Conservation (phyloP, 1,139 yeast species). For the Scheffersomyces segobiensis region DNA sequence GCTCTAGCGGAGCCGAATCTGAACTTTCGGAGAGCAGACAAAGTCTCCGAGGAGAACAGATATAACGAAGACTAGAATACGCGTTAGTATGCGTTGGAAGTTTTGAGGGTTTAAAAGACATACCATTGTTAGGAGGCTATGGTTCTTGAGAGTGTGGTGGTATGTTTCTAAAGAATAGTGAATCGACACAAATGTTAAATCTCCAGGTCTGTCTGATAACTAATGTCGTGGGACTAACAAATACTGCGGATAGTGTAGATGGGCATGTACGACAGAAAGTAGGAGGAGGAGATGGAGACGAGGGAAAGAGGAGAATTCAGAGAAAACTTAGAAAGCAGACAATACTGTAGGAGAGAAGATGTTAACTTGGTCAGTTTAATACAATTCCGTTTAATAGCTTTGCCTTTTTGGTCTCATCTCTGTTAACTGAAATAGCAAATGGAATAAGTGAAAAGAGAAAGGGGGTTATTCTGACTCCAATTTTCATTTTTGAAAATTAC, state of each 20-base stretch:
- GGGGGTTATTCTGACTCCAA: neutral
- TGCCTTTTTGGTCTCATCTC: neutral
- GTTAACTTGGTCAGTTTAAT: neutral
- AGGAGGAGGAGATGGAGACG: neutral
- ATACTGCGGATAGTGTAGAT: neutral
- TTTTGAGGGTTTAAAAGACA: neutral
- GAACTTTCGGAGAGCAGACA: constrained; percentile 61
- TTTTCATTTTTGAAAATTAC: neutral
- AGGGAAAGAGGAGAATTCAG: neutral
- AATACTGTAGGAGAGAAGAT: neutral
- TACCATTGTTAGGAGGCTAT: neutral
- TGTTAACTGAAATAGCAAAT: neutral
- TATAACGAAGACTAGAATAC: constrained; percentile 50
- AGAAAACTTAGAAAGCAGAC: neutral
- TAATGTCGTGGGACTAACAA: neutral
- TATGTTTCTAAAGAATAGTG: neutral
- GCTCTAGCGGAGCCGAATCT: constrained; percentile 72
- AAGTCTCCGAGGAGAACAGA: constrained; percentile 65
- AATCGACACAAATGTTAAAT: neutral
- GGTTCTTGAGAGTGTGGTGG: neutral
- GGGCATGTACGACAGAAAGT: no score
- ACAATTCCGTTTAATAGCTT: neutral
- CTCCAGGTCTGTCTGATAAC: neutral
- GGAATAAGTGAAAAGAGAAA: neutral
- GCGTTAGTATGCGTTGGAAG: constrained; percentile 8